Evolutionary conservation across 768 basidiomycete genomes (phyloP).

Genomic region (Xanthoconium stramineum): DNA sequence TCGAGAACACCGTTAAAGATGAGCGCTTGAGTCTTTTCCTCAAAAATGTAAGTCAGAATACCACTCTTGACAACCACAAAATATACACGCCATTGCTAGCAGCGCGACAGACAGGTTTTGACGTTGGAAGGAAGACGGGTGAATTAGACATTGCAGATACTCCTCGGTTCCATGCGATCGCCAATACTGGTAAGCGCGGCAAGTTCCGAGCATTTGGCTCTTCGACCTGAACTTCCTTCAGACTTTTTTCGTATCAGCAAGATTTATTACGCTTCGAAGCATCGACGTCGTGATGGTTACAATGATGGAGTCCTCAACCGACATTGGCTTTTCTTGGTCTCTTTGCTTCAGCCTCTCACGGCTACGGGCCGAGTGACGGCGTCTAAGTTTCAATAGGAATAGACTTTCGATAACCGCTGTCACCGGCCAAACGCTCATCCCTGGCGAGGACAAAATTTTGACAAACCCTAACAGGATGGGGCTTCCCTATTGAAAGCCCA

Average conservation of each 20-base stretch:
- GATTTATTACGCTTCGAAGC: constrained; percentile 28
- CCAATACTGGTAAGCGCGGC: constrained; percentile 14
- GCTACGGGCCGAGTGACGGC: neutral
- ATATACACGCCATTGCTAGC: neutral
- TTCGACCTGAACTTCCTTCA: constrained; percentile 20
- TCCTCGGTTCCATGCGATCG: constrained; percentile 18
- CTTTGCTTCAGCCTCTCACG: neutral
- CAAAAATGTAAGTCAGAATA: constrained; percentile 10
- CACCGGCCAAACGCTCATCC: neutral
- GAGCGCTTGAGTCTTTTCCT: constrained; percentile 1
- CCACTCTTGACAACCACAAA: constrained; percentile 9
- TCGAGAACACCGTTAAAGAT: constrained; percentile 13
- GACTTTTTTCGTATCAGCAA: constrained; percentile 24
- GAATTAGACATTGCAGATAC: constrained; percentile 9
- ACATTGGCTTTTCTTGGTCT: constrained; percentile 1
- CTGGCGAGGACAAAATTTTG: neutral
- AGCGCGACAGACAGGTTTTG: constrained; percentile 18
- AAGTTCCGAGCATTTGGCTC: constrained; percentile 20
- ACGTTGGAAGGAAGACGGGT: constrained; percentile 22
- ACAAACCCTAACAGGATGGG: neutral
- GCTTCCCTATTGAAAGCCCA: neutral
- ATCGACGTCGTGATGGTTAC: constrained; percentile 28
- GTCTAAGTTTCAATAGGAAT: neutral
- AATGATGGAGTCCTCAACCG: constrained; percentile 12
- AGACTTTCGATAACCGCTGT: neutral